Conservation (phyloP, 768 basidiomycete species). For the Phylloporus sp. region DNA sequence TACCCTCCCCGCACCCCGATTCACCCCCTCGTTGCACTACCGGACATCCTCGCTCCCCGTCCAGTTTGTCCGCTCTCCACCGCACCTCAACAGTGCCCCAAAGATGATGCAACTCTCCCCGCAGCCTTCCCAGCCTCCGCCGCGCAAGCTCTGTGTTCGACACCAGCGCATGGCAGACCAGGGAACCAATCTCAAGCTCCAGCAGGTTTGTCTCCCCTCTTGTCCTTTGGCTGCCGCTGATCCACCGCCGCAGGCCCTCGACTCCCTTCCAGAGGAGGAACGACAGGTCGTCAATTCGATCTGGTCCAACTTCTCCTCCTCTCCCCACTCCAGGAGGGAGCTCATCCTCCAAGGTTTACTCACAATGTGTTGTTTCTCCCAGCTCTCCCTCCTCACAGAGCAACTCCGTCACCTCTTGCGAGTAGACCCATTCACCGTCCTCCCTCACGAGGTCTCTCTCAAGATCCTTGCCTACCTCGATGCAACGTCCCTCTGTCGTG, state of each 20-base stretch:
- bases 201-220: conserved; percentile 56
- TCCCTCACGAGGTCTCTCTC: conserved; percentile 87
- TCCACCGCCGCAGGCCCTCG: conserved; percentile 65
- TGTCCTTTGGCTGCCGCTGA: not conserved
- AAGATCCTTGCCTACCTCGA: conserved; percentile 87
- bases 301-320: conserved; percentile 96
- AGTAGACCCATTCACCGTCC: conserved; percentile 87
- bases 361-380: conserved; percentile 99
- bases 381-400: conserved; percentile 93
- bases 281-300: conserved; percentile 85
- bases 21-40: conserved; percentile 32
- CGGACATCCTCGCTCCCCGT: not conserved
- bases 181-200: conserved; percentile 87
- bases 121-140: conserved; percentile 29
- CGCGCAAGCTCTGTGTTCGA: conserved; percentile 80
- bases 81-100: not conserved
- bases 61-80: not conserved
- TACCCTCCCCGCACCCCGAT: conserved; percentile 61
- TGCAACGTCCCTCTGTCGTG: conserved; percentile 88
- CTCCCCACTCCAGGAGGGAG: conserved; percentile 84
- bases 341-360: conserved; percentile 95
- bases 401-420: conserved; percentile 90
- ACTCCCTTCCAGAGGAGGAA: conserved; percentile 81
- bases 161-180: conserved; percentile 98
- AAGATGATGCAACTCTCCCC: not conserved